Conservation (phyloP, 1,284 basidiomycete species). For the Pterulicium gracile region DNA sequence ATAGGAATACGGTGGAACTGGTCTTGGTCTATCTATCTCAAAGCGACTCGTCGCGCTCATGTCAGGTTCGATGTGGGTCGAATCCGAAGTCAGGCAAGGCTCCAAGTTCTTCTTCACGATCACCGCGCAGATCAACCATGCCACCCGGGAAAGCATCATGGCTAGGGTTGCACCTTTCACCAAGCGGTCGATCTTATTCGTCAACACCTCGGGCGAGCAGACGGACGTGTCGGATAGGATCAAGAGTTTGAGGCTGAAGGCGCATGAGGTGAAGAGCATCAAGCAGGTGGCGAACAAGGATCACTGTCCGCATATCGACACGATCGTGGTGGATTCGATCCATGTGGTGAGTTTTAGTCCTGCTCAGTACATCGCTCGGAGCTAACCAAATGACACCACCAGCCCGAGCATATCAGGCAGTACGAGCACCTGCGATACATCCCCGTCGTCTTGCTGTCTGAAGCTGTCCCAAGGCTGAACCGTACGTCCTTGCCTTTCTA, state of each 20-base stretch:
- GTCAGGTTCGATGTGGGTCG: constrained; percentile 99
- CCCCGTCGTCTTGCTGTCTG: constrained; percentile 90
- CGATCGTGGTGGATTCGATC: constrained; percentile 89
- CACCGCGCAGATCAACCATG: constrained; percentile 71
- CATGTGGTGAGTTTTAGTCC: constrained; percentile 50
- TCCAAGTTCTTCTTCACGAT: constrained; percentile 98
- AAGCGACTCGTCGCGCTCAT: constrained; percentile 95
- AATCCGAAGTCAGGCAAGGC: constrained; percentile 85
- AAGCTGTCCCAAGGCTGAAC: constrained; percentile 64
- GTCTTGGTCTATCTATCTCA: constrained; percentile 91
- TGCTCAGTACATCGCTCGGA: constrained; percentile 7
- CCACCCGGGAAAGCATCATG: constrained; percentile 62
- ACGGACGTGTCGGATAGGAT: constrained; percentile 69
- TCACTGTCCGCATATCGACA: constrained; percentile 85
- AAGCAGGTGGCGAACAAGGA: constrained; percentile 74
- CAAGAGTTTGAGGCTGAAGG: constrained; percentile 72
- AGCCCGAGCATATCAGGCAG: constrained; percentile 86
- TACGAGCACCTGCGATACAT: constrained; percentile 95
- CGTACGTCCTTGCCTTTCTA: constrained; percentile 34
- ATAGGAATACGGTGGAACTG: constrained; percentile 95
- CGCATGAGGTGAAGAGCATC: constrained; percentile 72
- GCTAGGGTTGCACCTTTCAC: constrained; percentile 71
- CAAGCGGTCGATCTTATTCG: constrained; percentile 77
- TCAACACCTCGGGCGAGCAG: constrained; percentile 81
- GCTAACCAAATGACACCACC: constrained; percentile 11